phyloP scores from a whole-genome alignment of 2,329 filamentous ascomycete species.

The Aureobasidium vineae region DNA sequence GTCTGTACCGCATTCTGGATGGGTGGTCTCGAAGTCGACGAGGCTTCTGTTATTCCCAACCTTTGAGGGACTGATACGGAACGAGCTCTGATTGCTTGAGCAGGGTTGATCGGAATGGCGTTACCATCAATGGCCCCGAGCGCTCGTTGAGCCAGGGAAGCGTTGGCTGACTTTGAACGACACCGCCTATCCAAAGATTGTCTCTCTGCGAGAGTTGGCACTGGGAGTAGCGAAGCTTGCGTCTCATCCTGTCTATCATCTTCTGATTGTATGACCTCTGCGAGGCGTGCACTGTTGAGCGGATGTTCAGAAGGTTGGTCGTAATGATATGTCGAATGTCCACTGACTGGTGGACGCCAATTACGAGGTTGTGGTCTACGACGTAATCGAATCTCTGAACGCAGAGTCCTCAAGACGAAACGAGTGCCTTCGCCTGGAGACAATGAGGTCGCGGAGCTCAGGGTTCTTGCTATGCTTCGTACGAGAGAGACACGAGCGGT shows the following conservation, averaged over 20 bases:
- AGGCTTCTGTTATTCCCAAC: not conserved
- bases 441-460: not conserved
- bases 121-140: slow-evolving; percentile 31
- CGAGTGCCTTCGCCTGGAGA: not conserved
- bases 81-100: slow-evolving; percentile 29
- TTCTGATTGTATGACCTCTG: not conserved
- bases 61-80: slow-evolving; percentile 28
- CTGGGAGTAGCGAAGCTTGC: not conserved
- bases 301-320: slow-evolving; percentile 33
- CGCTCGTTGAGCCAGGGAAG: slow-evolving; percentile 29
- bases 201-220: not conserved
- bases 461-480: not conserved
- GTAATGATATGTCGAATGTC: slow-evolving; percentile 33
- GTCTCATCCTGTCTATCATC: not conserved
- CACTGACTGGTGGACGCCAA: slow-evolving; percentile 39
- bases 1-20: not conserved
- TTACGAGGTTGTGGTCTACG: not conserved
- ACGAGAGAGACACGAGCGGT: slow-evolving; percentile 11
- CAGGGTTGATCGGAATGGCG: slow-evolving; percentile 31
- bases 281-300: slow-evolving; percentile 29
- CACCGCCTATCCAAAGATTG: slow-evolving; percentile 10
- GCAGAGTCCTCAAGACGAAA: slow-evolving; percentile 7
- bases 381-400: not conserved
- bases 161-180: slow-evolving; percentile 21
- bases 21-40: not conserved